Conservation (phyloP, 2,329 filamentous ascomycete genomes). For the Diaporthe sp. region DNA sequence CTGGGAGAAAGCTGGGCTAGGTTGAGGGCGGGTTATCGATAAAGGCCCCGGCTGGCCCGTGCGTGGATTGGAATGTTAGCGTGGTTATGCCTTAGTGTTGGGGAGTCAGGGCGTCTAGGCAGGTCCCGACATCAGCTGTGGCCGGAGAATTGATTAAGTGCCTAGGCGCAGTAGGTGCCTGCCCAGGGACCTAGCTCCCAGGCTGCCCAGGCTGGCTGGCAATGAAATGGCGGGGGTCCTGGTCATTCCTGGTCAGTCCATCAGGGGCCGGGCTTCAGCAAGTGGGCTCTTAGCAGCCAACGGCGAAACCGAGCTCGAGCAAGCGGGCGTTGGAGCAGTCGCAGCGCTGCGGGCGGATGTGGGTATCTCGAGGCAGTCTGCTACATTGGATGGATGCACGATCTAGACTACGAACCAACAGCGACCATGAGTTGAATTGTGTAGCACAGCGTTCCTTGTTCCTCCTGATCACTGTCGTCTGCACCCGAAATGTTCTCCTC, state of each 20-base stretch:
- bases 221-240: constrained; percentile 18
- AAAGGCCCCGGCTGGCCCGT: neutral
- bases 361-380: constrained; percentile 8
- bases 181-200: constrained; percentile 9
- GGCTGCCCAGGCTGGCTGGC: neutral
- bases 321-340: constrained; percentile 26
- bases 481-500: constrained; percentile 72
- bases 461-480: constrained; percentile 24
- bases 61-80: constrained; percentile 5
- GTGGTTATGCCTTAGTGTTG: constrained; percentile 6
- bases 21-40: constrained; percentile 22
- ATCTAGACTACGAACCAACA: constrained; percentile 33
- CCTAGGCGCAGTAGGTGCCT: constrained; percentile 5
- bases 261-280: constrained; percentile 4
- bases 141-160: constrained; percentile 23
- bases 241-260: neutral
- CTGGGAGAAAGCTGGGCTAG: constrained; percentile 21
- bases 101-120: neutral
- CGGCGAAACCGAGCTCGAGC: constrained; percentile 29
- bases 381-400: constrained; percentile 28
- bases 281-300: constrained; percentile 12
- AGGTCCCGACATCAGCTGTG: neutral
- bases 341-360: constrained; percentile 20
- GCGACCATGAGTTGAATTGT: constrained; percentile 39
- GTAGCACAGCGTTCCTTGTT: neutral